These are phyloP conservation scores for Geoglossum cookeanum DNA, from an alignment of 2,329 filamentous ascomycete genomes.

Conservation along the genomic window DNA sequence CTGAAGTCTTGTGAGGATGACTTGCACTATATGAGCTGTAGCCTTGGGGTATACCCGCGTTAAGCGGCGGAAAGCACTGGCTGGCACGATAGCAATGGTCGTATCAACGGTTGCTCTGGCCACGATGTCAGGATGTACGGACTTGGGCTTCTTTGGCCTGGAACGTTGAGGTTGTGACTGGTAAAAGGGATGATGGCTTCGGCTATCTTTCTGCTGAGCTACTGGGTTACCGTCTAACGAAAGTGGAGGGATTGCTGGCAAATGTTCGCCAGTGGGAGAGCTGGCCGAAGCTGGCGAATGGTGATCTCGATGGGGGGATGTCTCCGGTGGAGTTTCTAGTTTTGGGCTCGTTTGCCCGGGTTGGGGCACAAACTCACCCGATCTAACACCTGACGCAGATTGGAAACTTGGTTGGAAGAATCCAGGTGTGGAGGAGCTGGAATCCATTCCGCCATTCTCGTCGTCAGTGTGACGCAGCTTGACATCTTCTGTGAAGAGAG, in stretches of 20 bases:
- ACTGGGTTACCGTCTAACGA: not conserved
- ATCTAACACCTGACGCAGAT: conserved; percentile 17
- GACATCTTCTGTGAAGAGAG: conserved; percentile 89
- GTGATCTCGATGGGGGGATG: conserved; percentile 8
- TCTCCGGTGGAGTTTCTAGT: conserved; percentile 17
- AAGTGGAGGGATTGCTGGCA: conserved; percentile 9
- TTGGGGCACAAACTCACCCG: not conserved
- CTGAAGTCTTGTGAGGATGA: conserved; percentile 86
- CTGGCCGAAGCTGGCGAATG: conserved; percentile 5
- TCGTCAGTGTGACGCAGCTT: conserved; percentile 51
- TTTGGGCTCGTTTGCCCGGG: not conserved
- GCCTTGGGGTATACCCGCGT: conserved; percentile 92
- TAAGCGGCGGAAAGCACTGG: conserved; percentile 79
- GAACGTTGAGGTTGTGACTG: conserved; percentile 21
- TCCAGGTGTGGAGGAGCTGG: conserved; percentile 19
- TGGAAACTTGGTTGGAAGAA: conserved; percentile 16
- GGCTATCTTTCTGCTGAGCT: not conserved
- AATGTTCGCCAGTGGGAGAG: conserved; percentile 8
- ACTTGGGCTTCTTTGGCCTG: conserved; percentile 33
- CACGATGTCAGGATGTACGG: conserved; percentile 89
- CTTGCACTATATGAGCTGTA: conserved; percentile 91
- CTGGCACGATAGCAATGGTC: conserved; percentile 94
- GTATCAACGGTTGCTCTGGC: conserved; percentile 92
- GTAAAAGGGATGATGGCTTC: conserved; percentile 16
- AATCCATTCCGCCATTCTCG: conserved; percentile 31